These are phyloP conservation scores for Xylaria hypoxylon DNA, from an alignment of 2,329 filamentous ascomycete genomes.

Conservation along the genomic window DNA sequence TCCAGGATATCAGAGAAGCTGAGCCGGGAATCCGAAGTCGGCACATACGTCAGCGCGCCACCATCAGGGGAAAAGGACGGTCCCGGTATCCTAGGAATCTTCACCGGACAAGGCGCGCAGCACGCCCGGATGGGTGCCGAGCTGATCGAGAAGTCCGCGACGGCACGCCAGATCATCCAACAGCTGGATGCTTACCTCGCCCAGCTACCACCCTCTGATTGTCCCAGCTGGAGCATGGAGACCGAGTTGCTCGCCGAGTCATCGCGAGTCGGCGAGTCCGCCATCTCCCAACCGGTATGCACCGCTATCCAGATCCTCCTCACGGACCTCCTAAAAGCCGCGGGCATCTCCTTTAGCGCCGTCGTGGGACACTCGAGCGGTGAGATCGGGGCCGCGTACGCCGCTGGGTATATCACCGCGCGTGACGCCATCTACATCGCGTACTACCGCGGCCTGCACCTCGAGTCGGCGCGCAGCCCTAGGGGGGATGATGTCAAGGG, in stretches of 20 bases:
- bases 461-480: neutral
- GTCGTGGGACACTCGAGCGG: constrained; percentile 21
- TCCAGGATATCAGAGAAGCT: neutral
- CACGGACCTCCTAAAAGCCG: constrained; percentile 26
- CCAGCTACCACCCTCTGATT: constrained; percentile 14
- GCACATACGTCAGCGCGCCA: neutral
- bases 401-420: constrained; percentile 1
- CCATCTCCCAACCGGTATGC: constrained; percentile 48
- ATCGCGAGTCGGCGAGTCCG: constrained; percentile 32
- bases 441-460: constrained; percentile 22
- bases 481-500: neutral
- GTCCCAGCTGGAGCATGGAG: constrained; percentile 45
- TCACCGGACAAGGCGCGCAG: constrained; percentile 13
- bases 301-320: constrained; percentile 41
- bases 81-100: constrained; percentile 8
- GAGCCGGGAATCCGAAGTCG: neutral
- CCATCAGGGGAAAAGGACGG: too few species aligned
- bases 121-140: constrained; percentile 12
- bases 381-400: constrained; percentile 23
- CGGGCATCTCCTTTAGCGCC: constrained; percentile 14
- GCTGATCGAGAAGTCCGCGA: neutral
- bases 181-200: neutral
- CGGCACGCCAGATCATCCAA: constrained; percentile 33
- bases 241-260: constrained; percentile 35
- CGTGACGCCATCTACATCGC: constrained; percentile 12